Evolutionary conservation across 257 asterid species (phyloP).

Genomic region (Solanum dulcamara): DNA sequence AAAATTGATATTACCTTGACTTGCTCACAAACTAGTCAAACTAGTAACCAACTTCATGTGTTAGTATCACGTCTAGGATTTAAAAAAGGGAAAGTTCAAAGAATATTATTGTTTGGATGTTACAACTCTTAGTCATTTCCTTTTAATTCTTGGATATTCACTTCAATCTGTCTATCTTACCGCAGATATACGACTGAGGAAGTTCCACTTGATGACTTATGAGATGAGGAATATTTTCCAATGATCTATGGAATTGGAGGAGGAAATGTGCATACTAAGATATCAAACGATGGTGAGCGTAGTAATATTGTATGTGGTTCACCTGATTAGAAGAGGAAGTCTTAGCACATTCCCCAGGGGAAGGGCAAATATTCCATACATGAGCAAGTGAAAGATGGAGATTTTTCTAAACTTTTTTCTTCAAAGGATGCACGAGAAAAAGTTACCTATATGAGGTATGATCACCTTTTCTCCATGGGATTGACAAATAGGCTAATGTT

Average conservation of each 20-base stretch:
- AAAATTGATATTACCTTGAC: background rate
- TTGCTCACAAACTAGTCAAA: background rate
- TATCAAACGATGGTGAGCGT: conserved; percentile 41
- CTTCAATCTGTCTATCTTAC: background rate
- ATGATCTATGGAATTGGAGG: conserved; percentile 14
- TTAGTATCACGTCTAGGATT: no score
- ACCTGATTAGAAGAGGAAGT: conserved; percentile 27
- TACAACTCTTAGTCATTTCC: background rate
- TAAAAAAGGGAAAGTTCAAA: no score
- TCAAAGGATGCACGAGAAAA: conserved; percentile 65
- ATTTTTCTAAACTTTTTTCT: conserved; percentile 48
- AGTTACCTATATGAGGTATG: conserved; percentile 52
- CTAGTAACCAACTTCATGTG: no score
- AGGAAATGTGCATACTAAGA: conserved; percentile 20
- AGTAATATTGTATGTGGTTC: no score
- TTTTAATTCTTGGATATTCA: background rate
- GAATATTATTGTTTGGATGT: no score
- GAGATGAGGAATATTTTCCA: conserved; percentile 65
- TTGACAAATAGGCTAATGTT: background rate
- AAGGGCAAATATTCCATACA: background rate
- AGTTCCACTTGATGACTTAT: conserved; percentile 83
- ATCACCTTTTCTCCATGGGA: background rate
- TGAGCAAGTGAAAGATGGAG: conserved; percentile 38
- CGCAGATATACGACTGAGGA: conserved; percentile 74
- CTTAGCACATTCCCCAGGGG: conserved; percentile 15